phyloP scores from a whole-genome alignment of 331 rosid species.

The Malus hybrid region DNA sequence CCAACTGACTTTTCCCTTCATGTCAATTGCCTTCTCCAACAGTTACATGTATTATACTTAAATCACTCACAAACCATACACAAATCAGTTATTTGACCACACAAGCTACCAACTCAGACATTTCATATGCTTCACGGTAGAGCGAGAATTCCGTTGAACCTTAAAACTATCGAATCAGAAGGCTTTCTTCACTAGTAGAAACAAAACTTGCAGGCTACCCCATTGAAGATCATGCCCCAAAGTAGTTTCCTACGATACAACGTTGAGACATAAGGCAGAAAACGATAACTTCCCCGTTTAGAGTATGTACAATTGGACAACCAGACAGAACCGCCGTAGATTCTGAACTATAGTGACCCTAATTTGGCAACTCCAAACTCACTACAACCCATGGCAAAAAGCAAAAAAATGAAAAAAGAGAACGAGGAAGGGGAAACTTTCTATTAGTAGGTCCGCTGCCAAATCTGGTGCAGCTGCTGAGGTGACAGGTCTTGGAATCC shows the following conservation, averaged over 20 bases:
- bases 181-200: neutral
- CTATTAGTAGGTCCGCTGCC: constrained; percentile 33
- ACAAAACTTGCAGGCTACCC: constrained; percentile 2
- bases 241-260: neutral
- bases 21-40: constrained; percentile 54
- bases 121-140: neutral
- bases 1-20: constrained; percentile 39
- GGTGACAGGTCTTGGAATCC: constrained; percentile 26
- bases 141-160: neutral
- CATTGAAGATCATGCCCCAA: constrained; percentile 18
- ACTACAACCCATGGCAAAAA: constrained; percentile 9
- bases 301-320: constrained; percentile 51
- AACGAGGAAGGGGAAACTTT: neutral
- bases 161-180: neutral
- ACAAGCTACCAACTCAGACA: constrained; percentile 1
- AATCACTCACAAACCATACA: constrained; percentile 4
- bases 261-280: constrained; percentile 9
- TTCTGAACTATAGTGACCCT: constrained; percentile 8
- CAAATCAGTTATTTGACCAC: neutral
- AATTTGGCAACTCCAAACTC: constrained; percentile 28
- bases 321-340: constrained; percentile 15
- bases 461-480: constrained; percentile 37
- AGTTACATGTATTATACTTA: constrained; percentile 23
- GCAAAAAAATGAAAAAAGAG: neutral
- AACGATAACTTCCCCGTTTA: constrained; percentile 10